Evolutionary conservation across 2,329 filamentous ascomycete species (phyloP).

Genomic region (Knoxdaviesia capensis): DNA sequence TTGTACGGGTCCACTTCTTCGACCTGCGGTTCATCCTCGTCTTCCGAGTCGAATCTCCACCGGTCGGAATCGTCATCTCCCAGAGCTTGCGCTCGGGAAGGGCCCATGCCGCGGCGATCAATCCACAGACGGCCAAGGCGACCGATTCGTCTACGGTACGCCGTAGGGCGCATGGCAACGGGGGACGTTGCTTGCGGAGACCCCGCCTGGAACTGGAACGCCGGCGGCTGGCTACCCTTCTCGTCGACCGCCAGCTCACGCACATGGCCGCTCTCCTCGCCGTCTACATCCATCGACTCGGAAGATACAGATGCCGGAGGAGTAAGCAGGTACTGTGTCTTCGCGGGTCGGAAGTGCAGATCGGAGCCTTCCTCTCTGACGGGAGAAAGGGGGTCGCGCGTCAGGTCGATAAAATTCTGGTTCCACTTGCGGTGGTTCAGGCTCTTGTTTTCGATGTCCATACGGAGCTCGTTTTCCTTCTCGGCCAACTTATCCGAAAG

Average conservation of each 20-base stretch:
- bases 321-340: constrained; percentile 50
- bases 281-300: constrained; percentile 36
- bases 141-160: constrained; percentile 68
- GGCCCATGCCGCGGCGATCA: constrained; percentile 50
- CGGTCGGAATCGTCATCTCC: constrained; percentile 34
- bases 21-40: constrained; percentile 57
- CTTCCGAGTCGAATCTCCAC: constrained; percentile 78
- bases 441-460: constrained; percentile 71
- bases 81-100: constrained; percentile 24
- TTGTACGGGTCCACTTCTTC: constrained; percentile 60
- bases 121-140: constrained; percentile 74
- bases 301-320: constrained; percentile 36
- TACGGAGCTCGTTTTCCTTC: constrained; percentile 60
- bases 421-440: constrained; percentile 87
- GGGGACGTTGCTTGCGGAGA: constrained; percentile 13
- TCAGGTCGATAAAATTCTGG: constrained; percentile 71
- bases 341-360: constrained; percentile 48
- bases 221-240: constrained; percentile 7
- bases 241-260: background rate
- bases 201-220: constrained; percentile 26
- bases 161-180: constrained; percentile 22
- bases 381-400: constrained; percentile 66
- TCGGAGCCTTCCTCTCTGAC: constrained; percentile 42
- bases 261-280: constrained; percentile 11
- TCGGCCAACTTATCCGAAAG: constrained; percentile 62